Evolutionary conservation across 345 rosid genomes (phyloP), one percentile per base, ranked within the genome.

Genomic region (Passiflora organensis): DNA sequence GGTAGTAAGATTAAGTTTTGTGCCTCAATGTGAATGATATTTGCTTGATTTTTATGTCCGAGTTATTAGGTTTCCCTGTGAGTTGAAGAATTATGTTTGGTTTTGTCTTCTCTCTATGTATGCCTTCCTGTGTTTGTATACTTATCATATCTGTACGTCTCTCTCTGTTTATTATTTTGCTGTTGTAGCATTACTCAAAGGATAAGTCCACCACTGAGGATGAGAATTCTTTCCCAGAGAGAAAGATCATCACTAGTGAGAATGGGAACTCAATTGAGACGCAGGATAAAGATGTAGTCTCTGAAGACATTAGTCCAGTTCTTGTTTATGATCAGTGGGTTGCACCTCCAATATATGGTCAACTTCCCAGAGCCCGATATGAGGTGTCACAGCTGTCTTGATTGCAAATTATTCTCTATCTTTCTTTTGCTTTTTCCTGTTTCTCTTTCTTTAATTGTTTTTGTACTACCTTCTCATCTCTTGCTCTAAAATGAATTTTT

Each of bases 211-310:
- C 74, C 58, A 39, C 59, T 34, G 93, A 79, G 81, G 87, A 85
- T 74, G 96, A 81, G 36, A 78, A 65, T 72, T 69, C 79, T 48
- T 68, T 53, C 41, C 74, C 77, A 25, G 93, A 87, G 73, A 72
- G 88, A 50, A 94, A 89, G 80, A 75, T 79, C 48, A 60, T 82
- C 44, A 67, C 90, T 28, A 67, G 67, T 60, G 96, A 82, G 76
- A 87, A 80, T 72, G 93, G 83, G 53, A 76, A 64, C 60, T 47
- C 70, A 51, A 53, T 78, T 58, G 91, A 83, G 62, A 77, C 87
- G 56, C 93, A 87, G 66, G 97, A 94, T 62, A 89, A 94, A 74
- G 99, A 89, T 70, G 84, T 82, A n/a, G 87, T 89, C 63, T 85
- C 80, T 5, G 99, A 85, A 85, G 84, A 82, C 65, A 73, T 79